Conservation (phyloP, 148 eudicot species). For the Bassia scoparia region DNA sequence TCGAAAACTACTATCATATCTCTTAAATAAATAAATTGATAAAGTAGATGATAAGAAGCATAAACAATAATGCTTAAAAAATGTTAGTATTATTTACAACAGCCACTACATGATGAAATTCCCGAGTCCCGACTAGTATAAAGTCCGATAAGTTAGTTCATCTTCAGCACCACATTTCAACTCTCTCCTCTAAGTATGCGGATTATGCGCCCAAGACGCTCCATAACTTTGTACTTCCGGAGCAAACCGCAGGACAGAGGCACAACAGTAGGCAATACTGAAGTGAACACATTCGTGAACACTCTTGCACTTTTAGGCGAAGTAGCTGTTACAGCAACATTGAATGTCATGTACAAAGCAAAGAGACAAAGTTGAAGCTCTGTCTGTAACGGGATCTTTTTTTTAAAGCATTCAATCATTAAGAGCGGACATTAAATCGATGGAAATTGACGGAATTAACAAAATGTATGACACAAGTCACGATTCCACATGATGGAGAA, state of each 20-base stretch:
- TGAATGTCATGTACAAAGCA: constrained; percentile 37
- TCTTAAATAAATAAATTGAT: too few relatives aligned
- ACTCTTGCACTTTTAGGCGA: constrained; percentile 18
- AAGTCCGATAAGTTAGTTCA: too few relatives aligned
- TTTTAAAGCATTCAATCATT: constrained; percentile 42
- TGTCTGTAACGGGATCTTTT: constrained; percentile 42
- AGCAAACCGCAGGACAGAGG: constrained; percentile 13
- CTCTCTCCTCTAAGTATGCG: neutral
- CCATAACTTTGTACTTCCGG: constrained; percentile 14
- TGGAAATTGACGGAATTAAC: constrained; percentile 39
- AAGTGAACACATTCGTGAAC: constrained; percentile 16
- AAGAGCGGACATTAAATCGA: constrained; percentile 36
- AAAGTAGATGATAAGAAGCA: too few relatives aligned
- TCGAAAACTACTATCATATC: too few relatives aligned
- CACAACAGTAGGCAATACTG: constrained; percentile 25
- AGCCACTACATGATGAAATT: too few relatives aligned
- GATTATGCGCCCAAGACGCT: neutral
- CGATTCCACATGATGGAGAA: constrained; percentile 42
- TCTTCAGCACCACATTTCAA: neutral
- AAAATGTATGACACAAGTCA: constrained; percentile 17
- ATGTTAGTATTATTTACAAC: too few relatives aligned
- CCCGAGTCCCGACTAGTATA: too few relatives aligned
- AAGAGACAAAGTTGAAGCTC: constrained; percentile 38
- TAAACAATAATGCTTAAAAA: too few relatives aligned
- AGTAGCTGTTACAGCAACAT: constrained; percentile 24